A percentile compares a stretch with the other conserved stretches of the same genome.
phyloP scores from a whole-genome alignment of 1,284 basidiomycete genomes.

The Phaffia rhodozyma region DNA sequence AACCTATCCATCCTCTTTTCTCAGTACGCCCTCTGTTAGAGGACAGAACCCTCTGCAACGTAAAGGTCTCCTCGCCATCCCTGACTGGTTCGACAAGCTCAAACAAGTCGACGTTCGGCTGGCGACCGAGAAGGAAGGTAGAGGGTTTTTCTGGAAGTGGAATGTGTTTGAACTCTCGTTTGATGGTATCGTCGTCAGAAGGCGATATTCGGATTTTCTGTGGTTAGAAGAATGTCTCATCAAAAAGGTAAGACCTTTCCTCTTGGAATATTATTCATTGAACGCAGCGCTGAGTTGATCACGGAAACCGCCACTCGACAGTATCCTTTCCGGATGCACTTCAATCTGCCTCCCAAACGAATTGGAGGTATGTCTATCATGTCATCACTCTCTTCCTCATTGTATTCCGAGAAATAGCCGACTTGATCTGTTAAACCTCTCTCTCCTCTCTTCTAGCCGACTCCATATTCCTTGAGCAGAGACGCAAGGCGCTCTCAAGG shows the following conservation, averaged over 20 bases:
- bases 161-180: slow-evolving; percentile 41
- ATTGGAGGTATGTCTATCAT: slow-evolving; percentile 55
- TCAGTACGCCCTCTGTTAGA: not conserved
- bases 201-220: slow-evolving; percentile 71
- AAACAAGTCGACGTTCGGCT: slow-evolving; percentile 53
- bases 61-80: slow-evolving; percentile 7
- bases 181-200: slow-evolving; percentile 23
- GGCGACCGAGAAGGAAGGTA: slow-evolving; percentile 66
- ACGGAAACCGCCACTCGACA: slow-evolving; percentile 34
- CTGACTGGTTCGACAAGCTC: slow-evolving; percentile 68
- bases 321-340: slow-evolving; percentile 78
- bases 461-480: slow-evolving; percentile 73
- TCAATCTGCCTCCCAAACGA: slow-evolving; percentile 78
- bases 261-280: not conserved
- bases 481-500: slow-evolving; percentile 69
- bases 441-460: slow-evolving; percentile 46
- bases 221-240: slow-evolving; percentile 74
- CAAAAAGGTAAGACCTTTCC: slow-evolving; percentile 30
- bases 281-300: not conserved
- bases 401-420: slow-evolving; percentile 1
- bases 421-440: too few relatives aligned
- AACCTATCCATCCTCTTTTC: slow-evolving; percentile 6
- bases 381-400: not conserved
- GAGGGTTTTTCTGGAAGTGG: slow-evolving; percentile 66
- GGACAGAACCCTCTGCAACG: not conserved